phyloP scores from a whole-genome alignment of 2,329 filamentous ascomycete species.

The Alternaria alternata region DNA sequence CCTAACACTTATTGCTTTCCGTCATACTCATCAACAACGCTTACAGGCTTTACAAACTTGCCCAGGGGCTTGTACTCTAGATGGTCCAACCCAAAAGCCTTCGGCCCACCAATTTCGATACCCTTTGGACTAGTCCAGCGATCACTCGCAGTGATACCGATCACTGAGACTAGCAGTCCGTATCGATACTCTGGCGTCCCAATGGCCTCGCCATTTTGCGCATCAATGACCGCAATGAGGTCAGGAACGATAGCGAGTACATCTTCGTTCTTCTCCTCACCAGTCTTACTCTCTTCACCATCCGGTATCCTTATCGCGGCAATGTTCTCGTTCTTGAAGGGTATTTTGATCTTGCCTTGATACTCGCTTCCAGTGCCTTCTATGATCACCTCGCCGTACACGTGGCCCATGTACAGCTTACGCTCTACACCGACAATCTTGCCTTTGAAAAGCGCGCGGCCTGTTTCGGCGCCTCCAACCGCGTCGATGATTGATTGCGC shows the following conservation, averaged over 20 bases:
- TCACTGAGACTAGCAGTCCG: slow-evolving; percentile 60
- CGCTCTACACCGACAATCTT: slow-evolving; percentile 57
- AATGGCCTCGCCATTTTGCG: slow-evolving; percentile 58
- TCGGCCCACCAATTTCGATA: slow-evolving; percentile 60
- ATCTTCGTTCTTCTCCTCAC: slow-evolving; percentile 48
- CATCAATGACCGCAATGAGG: slow-evolving; percentile 60
- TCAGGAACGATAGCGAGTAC: slow-evolving; percentile 61
- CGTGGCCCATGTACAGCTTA: slow-evolving; percentile 52
- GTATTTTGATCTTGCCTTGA: slow-evolving; percentile 66
- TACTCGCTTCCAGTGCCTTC: slow-evolving; percentile 40
- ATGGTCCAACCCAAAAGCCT: slow-evolving; percentile 58
- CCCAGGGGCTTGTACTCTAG: slow-evolving; percentile 62
- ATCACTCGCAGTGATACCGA: slow-evolving; percentile 64
- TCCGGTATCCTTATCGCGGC: slow-evolving; percentile 57
- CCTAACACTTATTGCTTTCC: slow-evolving; percentile 14
- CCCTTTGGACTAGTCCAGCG: slow-evolving; percentile 62
- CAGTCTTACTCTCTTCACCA: slow-evolving; percentile 30
- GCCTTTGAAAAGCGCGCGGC: slow-evolving; percentile 54
- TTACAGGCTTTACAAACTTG: slow-evolving; percentile 61
- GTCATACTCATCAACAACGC: slow-evolving; percentile 62
- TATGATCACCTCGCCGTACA: slow-evolving; percentile 54
- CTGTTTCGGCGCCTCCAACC: slow-evolving; percentile 50
- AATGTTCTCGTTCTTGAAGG: slow-evolving; percentile 79
- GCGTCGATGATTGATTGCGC: slow-evolving; percentile 53
- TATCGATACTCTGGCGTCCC: slow-evolving; percentile 65